Evolutionary conservation across 345 rosid genomes (phyloP).

Genomic region (Ceriops zippeliana): DNA sequence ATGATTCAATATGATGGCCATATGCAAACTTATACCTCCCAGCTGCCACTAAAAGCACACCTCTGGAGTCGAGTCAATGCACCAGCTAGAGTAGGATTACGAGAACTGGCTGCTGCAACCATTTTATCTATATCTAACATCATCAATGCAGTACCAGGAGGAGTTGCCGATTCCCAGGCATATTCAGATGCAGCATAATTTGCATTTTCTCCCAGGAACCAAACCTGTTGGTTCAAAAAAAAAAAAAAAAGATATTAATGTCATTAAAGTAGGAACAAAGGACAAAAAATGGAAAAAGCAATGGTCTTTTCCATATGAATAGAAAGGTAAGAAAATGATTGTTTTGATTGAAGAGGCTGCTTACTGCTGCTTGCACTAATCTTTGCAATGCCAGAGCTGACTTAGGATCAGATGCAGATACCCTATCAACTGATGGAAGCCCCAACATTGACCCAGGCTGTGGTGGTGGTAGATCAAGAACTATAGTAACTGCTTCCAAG

Average conservation of each 20-base stretch:
- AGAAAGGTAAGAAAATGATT: conserved; percentile 4
- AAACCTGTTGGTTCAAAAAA: conserved; percentile 48
- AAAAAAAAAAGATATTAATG: conserved; percentile 6
- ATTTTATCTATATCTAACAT: conserved; percentile 99
- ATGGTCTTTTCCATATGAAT: conserved; percentile 1
- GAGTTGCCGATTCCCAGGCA: conserved; percentile 99
- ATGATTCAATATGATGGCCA: conserved; percentile 16
- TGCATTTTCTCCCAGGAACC: conserved; percentile 99
- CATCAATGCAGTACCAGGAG: conserved; percentile 99
- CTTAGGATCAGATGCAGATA: conserved; percentile 97
- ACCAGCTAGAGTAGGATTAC: conserved; percentile 96
- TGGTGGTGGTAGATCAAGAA: conserved; percentile 97
- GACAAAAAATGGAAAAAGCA: background rate
- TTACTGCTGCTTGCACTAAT: conserved; percentile 99
- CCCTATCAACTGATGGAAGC: conserved; percentile 80
- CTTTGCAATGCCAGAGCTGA: conserved; percentile 93
- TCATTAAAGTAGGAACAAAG: background rate
- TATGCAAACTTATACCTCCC: conserved; percentile 74
- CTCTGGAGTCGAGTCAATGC: conserved; percentile 98
- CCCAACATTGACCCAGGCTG: conserved; percentile 97
- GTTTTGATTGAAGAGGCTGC: conserved; percentile 23
- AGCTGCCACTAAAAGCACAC: conserved; percentile 99
- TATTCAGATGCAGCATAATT: conserved; percentile 99
- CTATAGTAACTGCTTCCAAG: conserved; percentile 96
- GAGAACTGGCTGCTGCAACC: conserved; percentile 99